Evolutionary conservation across 306 rosid species (phyloP).

Genomic region (Neltuma alba): DNA sequence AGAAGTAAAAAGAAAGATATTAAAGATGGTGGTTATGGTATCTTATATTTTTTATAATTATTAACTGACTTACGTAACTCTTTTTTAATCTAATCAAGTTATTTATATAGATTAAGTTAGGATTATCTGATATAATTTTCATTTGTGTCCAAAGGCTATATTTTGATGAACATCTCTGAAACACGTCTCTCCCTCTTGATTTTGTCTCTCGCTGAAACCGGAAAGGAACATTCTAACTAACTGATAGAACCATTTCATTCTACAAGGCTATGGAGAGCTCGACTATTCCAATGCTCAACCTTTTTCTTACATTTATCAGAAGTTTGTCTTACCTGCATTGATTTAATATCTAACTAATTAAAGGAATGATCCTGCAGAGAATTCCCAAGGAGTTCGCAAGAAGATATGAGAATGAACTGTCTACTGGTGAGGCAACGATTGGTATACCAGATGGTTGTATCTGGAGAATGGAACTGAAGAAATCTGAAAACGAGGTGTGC

Average conservation of each 20-base stretch:
- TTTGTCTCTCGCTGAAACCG: not conserved
- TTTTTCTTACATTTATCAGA: not conserved
- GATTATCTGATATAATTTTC: too few relatives aligned
- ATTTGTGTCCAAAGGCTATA: too few relatives aligned
- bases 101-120: too few relatives aligned
- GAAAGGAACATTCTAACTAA: not conserved
- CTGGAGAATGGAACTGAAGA: slow-evolving; percentile 32
- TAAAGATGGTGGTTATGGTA: too few relatives aligned
- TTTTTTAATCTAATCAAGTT: too few relatives aligned
- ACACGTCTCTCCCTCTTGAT: not conserved
- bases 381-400: slow-evolving; percentile 37
- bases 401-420: slow-evolving; percentile 35
- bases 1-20: too few relatives aligned
- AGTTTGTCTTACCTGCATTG: not conserved
- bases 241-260: not conserved
- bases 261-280: too few relatives aligned
- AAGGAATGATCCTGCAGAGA: slow-evolving; percentile 27
- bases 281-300: too few relatives aligned
- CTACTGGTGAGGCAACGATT: slow-evolving; percentile 17
- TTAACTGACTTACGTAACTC: too few relatives aligned
- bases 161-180: not conserved
- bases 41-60: too few relatives aligned
- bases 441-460: not conserved
- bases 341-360: not conserved
- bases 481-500: not conserved